Percentiles rank a stretch among this genome's conserved stretches.
phyloP scores from a whole-genome alignment of 2,329 filamentous ascomycete species.

The Emmonsiellopsis sp. region DNA sequence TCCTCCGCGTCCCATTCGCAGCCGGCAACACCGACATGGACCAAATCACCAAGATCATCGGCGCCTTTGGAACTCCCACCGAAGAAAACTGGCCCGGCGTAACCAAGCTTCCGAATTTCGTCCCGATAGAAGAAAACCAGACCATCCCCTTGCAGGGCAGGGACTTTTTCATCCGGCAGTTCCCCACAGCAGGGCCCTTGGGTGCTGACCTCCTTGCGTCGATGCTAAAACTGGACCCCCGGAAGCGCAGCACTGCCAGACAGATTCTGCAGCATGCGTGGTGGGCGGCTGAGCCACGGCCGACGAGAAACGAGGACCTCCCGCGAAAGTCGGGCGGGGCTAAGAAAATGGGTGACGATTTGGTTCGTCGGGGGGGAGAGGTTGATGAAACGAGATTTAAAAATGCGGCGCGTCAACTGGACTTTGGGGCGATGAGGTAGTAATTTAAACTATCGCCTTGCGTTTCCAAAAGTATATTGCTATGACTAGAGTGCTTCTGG shows the following conservation, averaged over 20 bases:
- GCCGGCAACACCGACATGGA: conserved; percentile 77
- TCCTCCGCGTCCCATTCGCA: conserved; percentile 74
- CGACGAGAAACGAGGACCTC: conserved; percentile 71
- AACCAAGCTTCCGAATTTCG: conserved; percentile 67
- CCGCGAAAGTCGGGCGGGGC: conserved; percentile 66
- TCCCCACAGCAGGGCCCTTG: conserved; percentile 69
- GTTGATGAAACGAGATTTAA: conserved; percentile 56
- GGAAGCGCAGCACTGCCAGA: conserved; percentile 66
- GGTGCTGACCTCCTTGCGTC: conserved; percentile 83
- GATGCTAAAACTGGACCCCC: conserved; percentile 80
- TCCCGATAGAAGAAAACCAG: conserved; percentile 54
- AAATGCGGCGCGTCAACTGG: conserved; percentile 74
- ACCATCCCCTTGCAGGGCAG: conserved; percentile 51
- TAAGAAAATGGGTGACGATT: conserved; percentile 70
- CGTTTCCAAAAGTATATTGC: too few species aligned
- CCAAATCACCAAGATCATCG: conserved; percentile 75
- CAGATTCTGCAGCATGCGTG: conserved; percentile 74
- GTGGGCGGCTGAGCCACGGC: conserved; percentile 77
- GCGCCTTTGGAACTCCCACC: conserved; percentile 78
- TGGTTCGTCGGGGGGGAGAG: conserved; percentile 67
- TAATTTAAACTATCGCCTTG: neutral
- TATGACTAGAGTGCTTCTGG: too few species aligned
- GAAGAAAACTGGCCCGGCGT: conserved; percentile 97
- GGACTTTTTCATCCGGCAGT: conserved; percentile 65
- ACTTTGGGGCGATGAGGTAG: conserved; percentile 50